phyloP scores from a whole-genome alignment of 1,284 basidiomycete genomes.

The Trichosporon faecale region DNA sequence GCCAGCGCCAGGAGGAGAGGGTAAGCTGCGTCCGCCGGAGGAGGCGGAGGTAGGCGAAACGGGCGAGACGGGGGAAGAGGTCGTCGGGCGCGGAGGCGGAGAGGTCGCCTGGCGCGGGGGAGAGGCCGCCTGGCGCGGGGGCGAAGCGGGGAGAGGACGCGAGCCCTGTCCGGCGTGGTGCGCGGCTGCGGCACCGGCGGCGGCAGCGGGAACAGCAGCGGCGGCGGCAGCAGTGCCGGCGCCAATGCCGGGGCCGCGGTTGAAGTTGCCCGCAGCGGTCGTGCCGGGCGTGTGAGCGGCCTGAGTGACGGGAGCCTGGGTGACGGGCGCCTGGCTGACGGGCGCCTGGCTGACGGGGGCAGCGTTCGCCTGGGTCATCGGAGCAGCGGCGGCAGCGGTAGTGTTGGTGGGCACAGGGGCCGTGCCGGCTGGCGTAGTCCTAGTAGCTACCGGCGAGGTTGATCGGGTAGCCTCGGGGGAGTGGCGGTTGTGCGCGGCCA shows the following conservation, averaged over 20 bases:
- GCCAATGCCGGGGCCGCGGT: not conserved
- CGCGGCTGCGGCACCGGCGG: slow-evolving; percentile 12
- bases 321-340: not conserved
- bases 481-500: not conserved
- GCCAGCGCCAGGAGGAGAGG: not conserved
- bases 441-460: not conserved
- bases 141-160: not conserved
- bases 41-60: not conserved
- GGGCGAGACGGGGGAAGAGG: not conserved
- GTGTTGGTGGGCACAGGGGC: slow-evolving; percentile 10
- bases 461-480: not conserved
- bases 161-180: not conserved
- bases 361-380: not conserved
- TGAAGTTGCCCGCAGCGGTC: not conserved
- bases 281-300: not conserved
- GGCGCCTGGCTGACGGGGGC: not conserved
- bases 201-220: slow-evolving; percentile 8
- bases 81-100: not conserved
- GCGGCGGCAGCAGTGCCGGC: slow-evolving; percentile 1
- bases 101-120: slow-evolving; percentile 5
- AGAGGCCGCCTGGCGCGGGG: slow-evolving; percentile 3
- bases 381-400: not conserved
- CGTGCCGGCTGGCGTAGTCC: too few species aligned
- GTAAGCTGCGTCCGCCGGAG: not conserved
- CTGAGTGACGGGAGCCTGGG: too few species aligned